Conservation (phyloP, 306 rosid species). For the Inga laurina region DNA sequence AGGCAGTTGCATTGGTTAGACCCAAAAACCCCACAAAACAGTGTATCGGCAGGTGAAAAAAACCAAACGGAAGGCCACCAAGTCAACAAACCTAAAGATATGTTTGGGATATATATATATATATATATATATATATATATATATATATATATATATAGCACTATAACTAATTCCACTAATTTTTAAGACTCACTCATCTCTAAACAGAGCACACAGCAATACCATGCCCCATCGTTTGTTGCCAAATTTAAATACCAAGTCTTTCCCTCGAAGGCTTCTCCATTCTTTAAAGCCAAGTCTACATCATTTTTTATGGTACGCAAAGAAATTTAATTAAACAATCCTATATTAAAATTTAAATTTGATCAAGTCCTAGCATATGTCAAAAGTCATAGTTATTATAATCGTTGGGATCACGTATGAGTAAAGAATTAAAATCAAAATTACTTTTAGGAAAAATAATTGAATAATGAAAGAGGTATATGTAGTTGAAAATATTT, state of each 20-base stretch:
- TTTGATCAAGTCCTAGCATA: neutral
- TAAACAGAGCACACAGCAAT: neutral
- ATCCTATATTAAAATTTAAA: neutral
- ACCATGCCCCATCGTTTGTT: conserved; percentile 1
- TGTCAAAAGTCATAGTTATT: neutral
- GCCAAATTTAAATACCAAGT: conserved; percentile 4
- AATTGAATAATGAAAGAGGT: no score
- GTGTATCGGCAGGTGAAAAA: conserved; percentile 6
- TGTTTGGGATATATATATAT: conserved; percentile 10
- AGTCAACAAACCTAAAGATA: neutral
- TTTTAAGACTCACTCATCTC: neutral
- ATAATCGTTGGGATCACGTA: neutral
- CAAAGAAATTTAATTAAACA: neutral
- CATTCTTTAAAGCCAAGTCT: conserved; percentile 63
- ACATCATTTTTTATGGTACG: conserved; percentile 32
- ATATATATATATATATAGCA: neutral
- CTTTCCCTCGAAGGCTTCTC: conserved; percentile 2
- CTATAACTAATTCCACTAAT: conserved; percentile 18
- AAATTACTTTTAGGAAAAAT: no score
- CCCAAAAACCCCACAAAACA: conserved; percentile 17
- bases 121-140: neutral
- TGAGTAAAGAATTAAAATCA: neutral
- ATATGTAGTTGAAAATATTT: no score
- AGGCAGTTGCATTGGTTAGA: conserved; percentile 14
- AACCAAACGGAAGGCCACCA: conserved; percentile 21